phyloP scores from a whole-genome alignment of 2,329 filamentous ascomycete genomes.

The Graphilbum sp. region DNA sequence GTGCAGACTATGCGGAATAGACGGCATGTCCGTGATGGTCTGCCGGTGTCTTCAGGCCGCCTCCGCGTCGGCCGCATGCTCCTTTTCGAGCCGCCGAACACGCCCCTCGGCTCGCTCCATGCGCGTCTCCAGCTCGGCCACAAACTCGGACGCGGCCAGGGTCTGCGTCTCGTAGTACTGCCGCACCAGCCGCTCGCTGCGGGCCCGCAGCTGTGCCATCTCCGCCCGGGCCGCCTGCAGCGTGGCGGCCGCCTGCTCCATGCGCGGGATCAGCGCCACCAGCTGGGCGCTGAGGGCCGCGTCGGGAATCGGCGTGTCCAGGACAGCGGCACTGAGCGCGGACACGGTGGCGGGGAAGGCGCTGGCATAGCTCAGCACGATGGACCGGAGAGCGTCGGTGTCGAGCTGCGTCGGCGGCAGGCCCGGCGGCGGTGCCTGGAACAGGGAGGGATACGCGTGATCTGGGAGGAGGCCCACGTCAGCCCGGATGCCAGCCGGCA shows the following conservation, averaged over 20 bases:
- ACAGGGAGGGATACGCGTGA: constrained; percentile 36
- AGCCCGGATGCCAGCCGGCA: too few species aligned
- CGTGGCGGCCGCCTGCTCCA: constrained; percentile 41
- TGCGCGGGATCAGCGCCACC: constrained; percentile 40
- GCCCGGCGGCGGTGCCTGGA: constrained; percentile 28
- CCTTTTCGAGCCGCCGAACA: constrained; percentile 46
- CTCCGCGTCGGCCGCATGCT: constrained; percentile 29
- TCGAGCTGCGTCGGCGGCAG: constrained; percentile 35
- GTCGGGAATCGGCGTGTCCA: constrained; percentile 40
- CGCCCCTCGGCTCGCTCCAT: constrained; percentile 48
- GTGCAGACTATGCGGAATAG: too few species aligned
- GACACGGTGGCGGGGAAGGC: constrained; percentile 40
- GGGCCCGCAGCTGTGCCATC: constrained; percentile 44
- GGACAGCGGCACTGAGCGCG: constrained; percentile 34
- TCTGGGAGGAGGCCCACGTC: constrained; percentile 25
- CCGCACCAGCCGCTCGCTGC: constrained; percentile 46
- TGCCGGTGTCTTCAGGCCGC: background rate
- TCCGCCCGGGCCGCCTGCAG: constrained; percentile 47
- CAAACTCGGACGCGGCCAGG: constrained; percentile 48
- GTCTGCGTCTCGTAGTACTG: constrained; percentile 61
- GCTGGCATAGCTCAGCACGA: constrained; percentile 38
- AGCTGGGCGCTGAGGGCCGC: constrained; percentile 37
- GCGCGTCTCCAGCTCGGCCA: constrained; percentile 56
- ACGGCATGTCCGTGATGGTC: too few species aligned
- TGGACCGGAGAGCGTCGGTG: constrained; percentile 32